Evolutionary conservation across 495 filamentous ascomycete genomes (phyloP), one percentile per base, ranked within the genome.

Genomic region (Cercophora newfieldiana): DNA sequence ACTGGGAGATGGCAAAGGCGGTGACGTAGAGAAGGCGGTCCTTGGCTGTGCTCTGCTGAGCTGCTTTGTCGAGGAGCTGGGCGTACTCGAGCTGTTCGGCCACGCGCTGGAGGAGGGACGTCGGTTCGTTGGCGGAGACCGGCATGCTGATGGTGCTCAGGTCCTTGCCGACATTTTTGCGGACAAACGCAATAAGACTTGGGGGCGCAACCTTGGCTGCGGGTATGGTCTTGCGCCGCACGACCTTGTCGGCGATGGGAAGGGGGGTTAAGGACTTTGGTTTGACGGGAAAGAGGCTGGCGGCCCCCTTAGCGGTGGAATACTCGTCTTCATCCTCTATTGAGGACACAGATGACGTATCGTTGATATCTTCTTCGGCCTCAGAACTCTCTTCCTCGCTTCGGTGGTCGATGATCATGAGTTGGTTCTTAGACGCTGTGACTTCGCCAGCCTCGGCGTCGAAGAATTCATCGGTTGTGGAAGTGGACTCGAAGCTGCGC

Each of bases 131-230:
- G 21, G 94, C 88, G 22, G 93, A 94, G 5, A 97, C 95, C 0
- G 95, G 95, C 96, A 98, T 99, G 33, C 91, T 90, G 73, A 98
- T 93, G 3, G 92, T 94, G 58, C 92, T 96, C 6, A 99, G 80
- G 75, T 99, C 95, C 79, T 98, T 98, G 69, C 95, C 95, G 14
- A 97, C 95, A 68, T 99, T 99, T 75, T 97, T 99, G 72, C 96
- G 91, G 10, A 98, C 81, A 74, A 97, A 96, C 1, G 91, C 90
- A 64, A 99, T 95, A 30, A 99, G 80, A 77, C 92, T 96, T 0
- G 95, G 95, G 0, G 96, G 94, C 44, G 86, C 73, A 28, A 92
- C 86, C 25, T 86, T 93, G 3, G 93, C 86, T 0, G 89, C 82
- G 0, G 86, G 80, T 16, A 99, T 86, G 1, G 87, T 89, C 19